Evolutionary conservation across 352 stramenopile genomes (phyloP).

Genomic region (Globisporangium uncinulatum): DNA sequence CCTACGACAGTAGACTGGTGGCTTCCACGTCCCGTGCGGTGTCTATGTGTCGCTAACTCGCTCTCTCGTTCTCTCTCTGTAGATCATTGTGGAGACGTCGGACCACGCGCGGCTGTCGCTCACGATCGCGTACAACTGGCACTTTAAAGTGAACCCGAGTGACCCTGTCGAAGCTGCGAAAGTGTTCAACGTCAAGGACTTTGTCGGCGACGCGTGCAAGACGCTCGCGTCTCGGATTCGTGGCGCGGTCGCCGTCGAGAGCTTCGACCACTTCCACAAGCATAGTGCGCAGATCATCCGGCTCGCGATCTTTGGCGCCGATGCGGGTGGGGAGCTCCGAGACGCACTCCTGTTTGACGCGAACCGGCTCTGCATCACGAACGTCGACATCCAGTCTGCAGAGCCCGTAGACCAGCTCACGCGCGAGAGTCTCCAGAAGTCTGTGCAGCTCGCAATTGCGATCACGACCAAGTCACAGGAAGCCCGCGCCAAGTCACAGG

Average conservation of each 20-base stretch:
- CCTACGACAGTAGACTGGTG: neutral
- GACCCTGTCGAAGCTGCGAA: constrained; percentile 54
- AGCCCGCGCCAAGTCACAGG: constrained; percentile 65
- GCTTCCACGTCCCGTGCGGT: neutral
- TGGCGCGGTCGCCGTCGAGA: constrained; percentile 62
- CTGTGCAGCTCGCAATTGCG: constrained; percentile 77
- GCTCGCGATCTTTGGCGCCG: constrained; percentile 67
- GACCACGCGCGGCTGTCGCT: constrained; percentile 68
- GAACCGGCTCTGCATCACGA: constrained; percentile 78
- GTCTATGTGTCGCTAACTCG: neutral
- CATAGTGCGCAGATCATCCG: constrained; percentile 79
- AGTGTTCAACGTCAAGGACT: constrained; percentile 81
- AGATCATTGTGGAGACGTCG: constrained; percentile 79
- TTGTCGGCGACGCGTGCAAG: constrained; percentile 77
- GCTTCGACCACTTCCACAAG: constrained; percentile 83
- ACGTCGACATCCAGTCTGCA: constrained; percentile 77
- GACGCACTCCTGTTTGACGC: constrained; percentile 54
- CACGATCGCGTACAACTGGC: constrained; percentile 84
- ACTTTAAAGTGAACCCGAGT: constrained; percentile 56
- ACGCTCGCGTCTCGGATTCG: constrained; percentile 72
- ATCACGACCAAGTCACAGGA: constrained; percentile 85
- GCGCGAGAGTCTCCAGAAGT: constrained; percentile 74
- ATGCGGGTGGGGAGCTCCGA: constrained; percentile 49
- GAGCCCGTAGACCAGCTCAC: constrained; percentile 71
- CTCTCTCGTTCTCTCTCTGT: neutral